Evolutionary conservation across 768 basidiomycete species (phyloP).

Genomic region (Amanita jacksonii): DNA sequence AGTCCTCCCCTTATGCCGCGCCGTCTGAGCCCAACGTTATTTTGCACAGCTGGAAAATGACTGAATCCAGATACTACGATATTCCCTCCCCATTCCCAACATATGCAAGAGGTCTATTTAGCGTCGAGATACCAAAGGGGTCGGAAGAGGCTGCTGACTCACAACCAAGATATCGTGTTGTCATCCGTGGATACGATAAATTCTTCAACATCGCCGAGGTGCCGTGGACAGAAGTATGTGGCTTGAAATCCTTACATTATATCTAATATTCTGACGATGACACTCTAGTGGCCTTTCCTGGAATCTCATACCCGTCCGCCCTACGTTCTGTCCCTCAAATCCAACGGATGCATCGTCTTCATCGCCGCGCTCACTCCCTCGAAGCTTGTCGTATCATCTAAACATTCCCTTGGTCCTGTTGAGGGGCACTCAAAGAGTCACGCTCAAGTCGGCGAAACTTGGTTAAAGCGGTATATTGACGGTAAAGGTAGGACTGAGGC

Average conservation of each 20-base stretch:
- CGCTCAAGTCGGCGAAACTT: constrained; percentile 73
- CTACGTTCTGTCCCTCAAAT: constrained; percentile 85
- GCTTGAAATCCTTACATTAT: constrained; percentile 4
- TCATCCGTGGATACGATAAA: constrained; percentile 93
- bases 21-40: constrained; percentile 45
- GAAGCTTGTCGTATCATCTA: constrained; percentile 80
- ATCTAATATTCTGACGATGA: neutral
- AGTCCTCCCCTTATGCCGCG: constrained; percentile 43
- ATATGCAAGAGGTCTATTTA: constrained; percentile 88
- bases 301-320: constrained; percentile 61
- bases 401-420: constrained; percentile 74
- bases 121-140: constrained; percentile 32
- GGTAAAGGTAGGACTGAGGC: constrained; percentile 55
- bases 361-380: constrained; percentile 72
- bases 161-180: constrained; percentile 45
- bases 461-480: constrained; percentile 66
- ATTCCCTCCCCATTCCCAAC: constrained; percentile 90
- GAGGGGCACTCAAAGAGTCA: constrained; percentile 44
- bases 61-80: constrained; percentile 90
- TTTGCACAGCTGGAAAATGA: constrained; percentile 93
- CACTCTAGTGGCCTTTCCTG: constrained; percentile 62
- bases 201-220: constrained; percentile 98
- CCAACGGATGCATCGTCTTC: constrained; percentile 96
- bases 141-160: constrained; percentile 9
- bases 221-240: constrained; percentile 76